Percentiles rank a stretch among this genome's conserved stretches.
phyloP scores from a whole-genome alignment of 805 yeast species.

The Saccharomycopsis fermentans region DNA sequence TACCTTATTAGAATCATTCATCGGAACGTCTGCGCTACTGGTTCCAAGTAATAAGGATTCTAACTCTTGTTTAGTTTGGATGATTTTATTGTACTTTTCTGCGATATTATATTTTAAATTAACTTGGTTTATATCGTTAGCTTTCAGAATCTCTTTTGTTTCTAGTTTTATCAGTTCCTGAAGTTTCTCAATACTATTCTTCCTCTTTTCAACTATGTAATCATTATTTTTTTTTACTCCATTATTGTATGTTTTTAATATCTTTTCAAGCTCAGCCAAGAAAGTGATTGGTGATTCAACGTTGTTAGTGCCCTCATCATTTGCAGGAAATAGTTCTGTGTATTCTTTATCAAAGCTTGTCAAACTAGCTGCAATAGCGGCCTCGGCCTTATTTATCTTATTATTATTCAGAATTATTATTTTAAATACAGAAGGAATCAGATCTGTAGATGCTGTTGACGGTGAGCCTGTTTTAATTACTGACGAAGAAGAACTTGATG shows the following conservation, averaged over 20 bases:
- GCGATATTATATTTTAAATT: slow-evolving; percentile 22
- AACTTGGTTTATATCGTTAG: slow-evolving; percentile 3
- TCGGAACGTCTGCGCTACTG: background rate
- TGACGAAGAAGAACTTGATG: background rate
- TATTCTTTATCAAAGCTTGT: slow-evolving; percentile 21
- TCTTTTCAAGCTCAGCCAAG: slow-evolving; percentile 20
- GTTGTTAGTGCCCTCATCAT: slow-evolving; percentile 21
- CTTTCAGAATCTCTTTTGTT: background rate
- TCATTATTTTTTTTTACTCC: slow-evolving; percentile 4
- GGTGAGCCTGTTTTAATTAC: background rate
- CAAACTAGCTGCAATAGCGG: slow-evolving; percentile 4
- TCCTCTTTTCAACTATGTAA: background rate
- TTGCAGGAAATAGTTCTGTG: slow-evolving; percentile 19
- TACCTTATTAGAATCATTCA: background rate
- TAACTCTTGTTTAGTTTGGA: slow-evolving; percentile 24
- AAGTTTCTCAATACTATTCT: slow-evolving; percentile 4
- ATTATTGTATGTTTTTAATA: slow-evolving; percentile 14
- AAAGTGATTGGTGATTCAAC: slow-evolving; percentile 26
- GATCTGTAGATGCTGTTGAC: background rate
- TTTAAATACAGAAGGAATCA: slow-evolving; percentile 3
- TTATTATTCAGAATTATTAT: background rate
- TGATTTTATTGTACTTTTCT: slow-evolving; percentile 22
- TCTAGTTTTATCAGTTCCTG: slow-evolving; percentile 5
- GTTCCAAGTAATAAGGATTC: slow-evolving; percentile 18
- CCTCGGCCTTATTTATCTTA: background rate